phyloP scores from a whole-genome alignment of 345 rosid genomes.

The Nasturtium officinale region DNA sequence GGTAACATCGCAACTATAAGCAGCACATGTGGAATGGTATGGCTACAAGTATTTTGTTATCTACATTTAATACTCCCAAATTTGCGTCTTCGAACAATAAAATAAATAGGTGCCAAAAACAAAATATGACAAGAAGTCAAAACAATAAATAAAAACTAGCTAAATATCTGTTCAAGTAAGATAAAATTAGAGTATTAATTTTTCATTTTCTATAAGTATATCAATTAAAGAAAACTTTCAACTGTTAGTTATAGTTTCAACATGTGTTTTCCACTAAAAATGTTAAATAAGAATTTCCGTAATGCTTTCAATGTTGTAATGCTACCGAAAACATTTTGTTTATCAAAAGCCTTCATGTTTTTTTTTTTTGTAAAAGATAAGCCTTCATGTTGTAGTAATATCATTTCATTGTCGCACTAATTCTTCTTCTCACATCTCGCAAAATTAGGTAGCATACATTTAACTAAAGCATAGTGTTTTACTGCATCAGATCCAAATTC shows the following conservation, averaged over 20 bases:
- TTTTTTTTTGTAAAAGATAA: too few relatives aligned
- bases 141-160: too few relatives aligned
- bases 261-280: neutral
- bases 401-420: neutral
- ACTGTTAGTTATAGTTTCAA: neutral
- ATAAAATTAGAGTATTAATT: neutral
- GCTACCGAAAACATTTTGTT: too few relatives aligned
- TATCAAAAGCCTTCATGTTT: neutral
- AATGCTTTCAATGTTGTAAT: too few relatives aligned
- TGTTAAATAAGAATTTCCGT: too few relatives aligned
- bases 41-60: neutral
- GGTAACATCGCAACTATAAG: neutral
- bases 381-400: too few relatives aligned
- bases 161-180: neutral
- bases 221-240: neutral
- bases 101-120: too few relatives aligned
- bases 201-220: neutral
- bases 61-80: too few relatives aligned
- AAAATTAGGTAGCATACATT: neutral
- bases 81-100: neutral
- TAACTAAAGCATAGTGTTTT: neutral
- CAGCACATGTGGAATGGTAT: conserved; percentile 17
- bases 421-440: neutral
- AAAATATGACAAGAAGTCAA: too few relatives aligned
- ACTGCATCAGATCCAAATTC: conserved; percentile 8